These are phyloP conservation scores for Dissophora globulifera DNA, from an alignment of 192 early-diverging fungal species.

Conservation along the genomic window DNA sequence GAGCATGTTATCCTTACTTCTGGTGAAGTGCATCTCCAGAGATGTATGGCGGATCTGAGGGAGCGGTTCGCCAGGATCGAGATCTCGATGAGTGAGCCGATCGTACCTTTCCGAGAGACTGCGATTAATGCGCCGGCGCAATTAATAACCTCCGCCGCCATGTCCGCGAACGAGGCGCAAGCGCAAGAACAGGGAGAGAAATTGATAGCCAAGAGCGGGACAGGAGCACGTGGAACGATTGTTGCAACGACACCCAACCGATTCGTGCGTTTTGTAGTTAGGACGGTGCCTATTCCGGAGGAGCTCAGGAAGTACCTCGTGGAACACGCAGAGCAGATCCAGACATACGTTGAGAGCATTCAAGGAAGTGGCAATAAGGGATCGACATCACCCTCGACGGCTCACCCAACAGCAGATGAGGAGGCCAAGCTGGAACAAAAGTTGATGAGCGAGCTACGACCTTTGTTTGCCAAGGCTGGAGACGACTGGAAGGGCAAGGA, in stretches of 20 bases:
- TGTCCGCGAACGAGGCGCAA: conserved; percentile 32
- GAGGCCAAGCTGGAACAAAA: conserved; percentile 18
- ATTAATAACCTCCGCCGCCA: conserved; percentile 26
- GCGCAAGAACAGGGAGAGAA: conserved; percentile 57
- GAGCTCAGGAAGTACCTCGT: conserved; percentile 69
- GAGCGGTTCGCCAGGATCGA: conserved; percentile 95
- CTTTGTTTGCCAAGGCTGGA: conserved; percentile 48
- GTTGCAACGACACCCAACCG: conserved; percentile 69
- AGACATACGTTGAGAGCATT: conserved; percentile 30
- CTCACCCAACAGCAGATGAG: not conserved
- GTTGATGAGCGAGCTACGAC: conserved; percentile 20
- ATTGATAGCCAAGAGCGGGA: conserved; percentile 48
- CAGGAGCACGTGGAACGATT: conserved; percentile 70
- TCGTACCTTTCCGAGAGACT: conserved; percentile 98
- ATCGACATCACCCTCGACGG: conserved; percentile 1
- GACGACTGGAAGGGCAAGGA: conserved; percentile 43
- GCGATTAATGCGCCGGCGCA: conserved; percentile 65
- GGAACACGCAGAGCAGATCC: conserved; percentile 60
- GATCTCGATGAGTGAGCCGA: conserved; percentile 92
- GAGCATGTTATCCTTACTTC: conserved; percentile 97
- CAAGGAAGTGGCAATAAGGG: conserved; percentile 10
- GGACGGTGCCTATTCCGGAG: conserved; percentile 77
- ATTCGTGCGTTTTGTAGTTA: conserved; percentile 67
- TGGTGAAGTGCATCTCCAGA: conserved; percentile 90
- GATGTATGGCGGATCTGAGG: conserved; percentile 92